phyloP scores from a whole-genome alignment of 805 yeast species.

The Kazachstania kunashirensis region DNA sequence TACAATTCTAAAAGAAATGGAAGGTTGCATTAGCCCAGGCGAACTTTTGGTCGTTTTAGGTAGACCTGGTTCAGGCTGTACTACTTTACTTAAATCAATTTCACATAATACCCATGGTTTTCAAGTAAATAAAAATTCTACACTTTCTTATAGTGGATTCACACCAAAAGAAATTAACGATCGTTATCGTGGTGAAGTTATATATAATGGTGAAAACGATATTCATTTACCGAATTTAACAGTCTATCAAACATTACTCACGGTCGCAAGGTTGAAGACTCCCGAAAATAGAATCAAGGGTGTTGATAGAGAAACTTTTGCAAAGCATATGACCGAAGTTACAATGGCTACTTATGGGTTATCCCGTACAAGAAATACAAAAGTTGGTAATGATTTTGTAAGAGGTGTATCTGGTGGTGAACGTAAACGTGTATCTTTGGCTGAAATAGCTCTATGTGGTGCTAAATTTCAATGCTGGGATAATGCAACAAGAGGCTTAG shows the following conservation, averaged over 20 bases:
- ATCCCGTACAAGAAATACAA: slow-evolving; percentile 51
- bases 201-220: slow-evolving; percentile 54
- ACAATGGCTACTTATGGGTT: slow-evolving; percentile 44
- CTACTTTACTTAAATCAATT: slow-evolving; percentile 49
- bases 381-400: slow-evolving; percentile 47
- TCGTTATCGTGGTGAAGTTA: slow-evolving; percentile 50
- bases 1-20: slow-evolving; percentile 43
- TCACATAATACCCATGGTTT: slow-evolving; percentile 50
- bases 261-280: slow-evolving; percentile 46
- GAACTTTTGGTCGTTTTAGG: slow-evolving; percentile 66
- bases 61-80: slow-evolving; percentile 69
- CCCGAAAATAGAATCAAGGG: slow-evolving; percentile 48
- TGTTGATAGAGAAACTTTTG: slow-evolving; percentile 39
- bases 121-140: slow-evolving; percentile 35
- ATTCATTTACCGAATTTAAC: slow-evolving; percentile 27
- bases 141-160: slow-evolving; percentile 42
- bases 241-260: slow-evolving; percentile 47
- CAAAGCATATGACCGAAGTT: slow-evolving; percentile 41
- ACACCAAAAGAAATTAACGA: slow-evolving; percentile 35
- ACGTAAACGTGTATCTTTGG: slow-evolving; percentile 64
- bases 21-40: slow-evolving; percentile 51
- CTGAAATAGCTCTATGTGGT: slow-evolving; percentile 49
- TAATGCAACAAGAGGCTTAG: slow-evolving; percentile 56
- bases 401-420: slow-evolving; percentile 72
- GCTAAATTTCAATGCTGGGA: slow-evolving; percentile 45